Percentiles rank a stretch among this genome's conserved stretches.
Conservation (phyloP, 225 moss, liverwort and hornwort genomes). For the Takakia lepidozioides region DNA sequence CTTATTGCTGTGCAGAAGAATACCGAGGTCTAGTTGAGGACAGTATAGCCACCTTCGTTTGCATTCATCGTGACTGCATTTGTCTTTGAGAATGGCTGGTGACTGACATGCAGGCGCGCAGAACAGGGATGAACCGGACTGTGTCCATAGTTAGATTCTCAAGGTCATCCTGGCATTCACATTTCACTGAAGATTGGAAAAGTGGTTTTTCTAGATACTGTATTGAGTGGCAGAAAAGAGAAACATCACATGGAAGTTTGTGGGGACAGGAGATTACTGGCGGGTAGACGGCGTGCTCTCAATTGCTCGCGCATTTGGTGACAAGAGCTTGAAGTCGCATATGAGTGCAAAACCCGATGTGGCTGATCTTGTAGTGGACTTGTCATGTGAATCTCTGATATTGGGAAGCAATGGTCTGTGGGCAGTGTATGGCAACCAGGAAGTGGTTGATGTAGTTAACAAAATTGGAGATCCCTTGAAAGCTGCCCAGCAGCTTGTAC, state of each 20-base stretch:
- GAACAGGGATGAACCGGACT: no score
- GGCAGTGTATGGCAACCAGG: constrained; percentile 52
- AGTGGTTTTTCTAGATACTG: no score
- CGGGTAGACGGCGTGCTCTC: constrained; percentile 84
- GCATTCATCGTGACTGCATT: not conserved
- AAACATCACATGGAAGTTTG: no score
- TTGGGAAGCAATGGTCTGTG: constrained; percentile 89
- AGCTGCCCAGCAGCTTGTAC: constrained; percentile 48
- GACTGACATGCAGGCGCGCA: no score
- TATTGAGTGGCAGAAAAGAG: no score
- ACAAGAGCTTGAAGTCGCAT: constrained; percentile 68
- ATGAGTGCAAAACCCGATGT: constrained; percentile 85
- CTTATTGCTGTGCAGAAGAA: not conserved
- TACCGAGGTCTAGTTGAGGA: no score
- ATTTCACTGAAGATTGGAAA: no score
- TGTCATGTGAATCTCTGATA: constrained; percentile 61
- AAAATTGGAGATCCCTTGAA: constrained; percentile 35
- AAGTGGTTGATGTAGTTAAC: constrained; percentile 53
- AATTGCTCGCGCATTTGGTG: constrained; percentile 82
- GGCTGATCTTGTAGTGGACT: constrained; percentile 38
- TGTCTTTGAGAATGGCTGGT: not conserved
- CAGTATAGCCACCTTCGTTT: constrained; percentile 3
- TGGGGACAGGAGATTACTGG: constrained; percentile 66
- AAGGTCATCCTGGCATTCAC: no score
- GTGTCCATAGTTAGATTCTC: no score